These are phyloP conservation scores for Mycena sp. DNA, from an alignment of 1,284 basidiomycete genomes.

Conservation along the genomic window DNA sequence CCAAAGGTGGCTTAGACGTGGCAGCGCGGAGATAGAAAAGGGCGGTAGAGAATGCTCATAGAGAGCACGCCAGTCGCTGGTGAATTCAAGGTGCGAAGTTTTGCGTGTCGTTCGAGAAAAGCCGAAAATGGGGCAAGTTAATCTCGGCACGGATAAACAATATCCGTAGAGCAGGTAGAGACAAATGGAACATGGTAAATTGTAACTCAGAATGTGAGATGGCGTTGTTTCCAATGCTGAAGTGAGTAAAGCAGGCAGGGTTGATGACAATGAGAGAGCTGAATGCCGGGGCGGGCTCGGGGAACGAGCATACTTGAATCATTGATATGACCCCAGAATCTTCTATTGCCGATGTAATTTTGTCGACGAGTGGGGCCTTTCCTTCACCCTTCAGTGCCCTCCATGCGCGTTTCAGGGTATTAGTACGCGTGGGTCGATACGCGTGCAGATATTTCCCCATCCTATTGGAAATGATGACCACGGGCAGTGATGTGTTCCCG, in stretches of 20 bases:
- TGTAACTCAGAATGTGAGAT: background rate
- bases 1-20: background rate
- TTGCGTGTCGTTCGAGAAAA: constrained; percentile 5
- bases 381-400: background rate
- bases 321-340: background rate
- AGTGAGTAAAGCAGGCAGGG: background rate
- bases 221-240: background rate
- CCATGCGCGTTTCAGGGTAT: constrained; percentile 4
- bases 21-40: background rate
- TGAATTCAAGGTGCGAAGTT: constrained; percentile 9
- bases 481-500: background rate
- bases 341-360: background rate
- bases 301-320: constrained; percentile 10
- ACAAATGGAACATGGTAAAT: background rate
- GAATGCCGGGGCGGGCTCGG: background rate
- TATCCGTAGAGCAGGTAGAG: constrained; percentile 2
- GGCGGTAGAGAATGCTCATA: background rate
- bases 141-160: constrained; percentile 1
- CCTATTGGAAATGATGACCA: constrained; percentile 6
- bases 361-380: background rate
- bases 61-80: background rate
- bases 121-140: background rate
- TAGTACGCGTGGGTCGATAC: constrained; percentile 1
- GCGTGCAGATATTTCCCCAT: background rate
- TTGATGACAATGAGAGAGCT: constrained; percentile 6